Evolutionary conservation across 345 rosid species (phyloP), one percentile per base, ranked within the genome.

Genomic region (Turnera subulata): DNA sequence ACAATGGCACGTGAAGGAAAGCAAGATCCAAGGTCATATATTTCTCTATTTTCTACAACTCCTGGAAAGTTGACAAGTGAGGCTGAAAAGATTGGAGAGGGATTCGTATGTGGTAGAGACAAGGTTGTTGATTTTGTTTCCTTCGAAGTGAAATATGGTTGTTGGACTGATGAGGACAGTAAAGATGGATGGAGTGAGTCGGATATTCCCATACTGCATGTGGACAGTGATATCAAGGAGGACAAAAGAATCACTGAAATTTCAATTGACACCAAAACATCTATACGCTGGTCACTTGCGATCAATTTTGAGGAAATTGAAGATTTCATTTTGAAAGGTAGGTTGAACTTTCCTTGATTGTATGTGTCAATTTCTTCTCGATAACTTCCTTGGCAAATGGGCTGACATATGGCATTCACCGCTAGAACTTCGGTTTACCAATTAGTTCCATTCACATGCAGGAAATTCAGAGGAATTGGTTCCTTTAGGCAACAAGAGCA

Each of bases 281-380:
- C 99, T 6, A 57, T 53, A 1, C 90, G 99, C n/a, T 89, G 99
- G 97, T 63, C 76, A 65, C 96, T 89, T 40, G 94, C 88, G 3
- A 78, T 89, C 71, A 88, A 93, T 73, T 73, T 83, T 15, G 59
- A 80, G 47, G 82, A 82, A 73, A 65, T 93, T 63, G 77, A 83
- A 76, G 94, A 93, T 74, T 89, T 86, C 66, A 72, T 67, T 37
- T 58, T 92, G 32, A 74, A 75, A 80, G 88, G 89, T 79, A 77
- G 17, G 58, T 22, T 18, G 17, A 25, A 48, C 50, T 44, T 59
- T 23, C 38, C 8, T 24, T 44, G 4, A 17, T 52, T n/a, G n/a
- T n/a, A 6, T 22, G 35, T 29, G 8, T 29, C 35, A 29, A n/a
- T 29, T 29, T 29, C 35, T 29, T 29, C 35, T 29, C 5, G 5